Percentiles rank a stretch among this genome's conserved stretches.
These are phyloP conservation scores for Anthracocystis setariae DNA, from an alignment of 1,284 basidiomycete species.

Conservation along the genomic window DNA sequence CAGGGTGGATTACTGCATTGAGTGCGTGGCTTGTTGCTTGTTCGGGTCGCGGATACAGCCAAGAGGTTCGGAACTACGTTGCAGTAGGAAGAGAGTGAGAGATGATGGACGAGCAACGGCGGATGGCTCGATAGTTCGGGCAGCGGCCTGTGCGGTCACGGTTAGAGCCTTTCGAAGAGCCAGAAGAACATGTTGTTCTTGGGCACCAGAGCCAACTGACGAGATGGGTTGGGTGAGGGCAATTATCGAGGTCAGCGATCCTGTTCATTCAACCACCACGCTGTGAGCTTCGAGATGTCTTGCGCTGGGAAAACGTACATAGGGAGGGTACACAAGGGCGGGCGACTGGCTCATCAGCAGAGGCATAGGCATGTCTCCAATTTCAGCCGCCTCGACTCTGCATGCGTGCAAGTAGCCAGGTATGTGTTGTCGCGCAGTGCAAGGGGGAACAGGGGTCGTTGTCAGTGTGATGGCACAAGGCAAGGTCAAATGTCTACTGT, in stretches of 20 bases:
- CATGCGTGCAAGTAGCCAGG: too few relatives aligned
- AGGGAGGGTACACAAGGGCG: slow-evolving; percentile 5
- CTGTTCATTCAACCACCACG: neutral
- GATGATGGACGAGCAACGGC: too few relatives aligned
- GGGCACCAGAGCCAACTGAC: slow-evolving; percentile 8
- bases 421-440: neutral
- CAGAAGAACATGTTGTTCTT: slow-evolving; percentile 1
- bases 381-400: slow-evolving; percentile 1
- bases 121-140: too few relatives aligned
- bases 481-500: neutral
- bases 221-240: neutral
- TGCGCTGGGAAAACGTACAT: neutral
- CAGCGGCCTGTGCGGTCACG: neutral
- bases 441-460: too few relatives aligned
- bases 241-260: neutral
- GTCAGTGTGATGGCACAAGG: too few relatives aligned
- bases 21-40: too few relatives aligned
- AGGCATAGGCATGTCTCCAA: too few relatives aligned
- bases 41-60: too few relatives aligned
- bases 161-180: slow-evolving; percentile 13
- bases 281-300: neutral
- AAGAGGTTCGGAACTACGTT: too few relatives aligned
- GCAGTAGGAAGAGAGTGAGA: too few relatives aligned
- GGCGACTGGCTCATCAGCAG: slow-evolving; percentile 10
- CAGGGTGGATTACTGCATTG: too few relatives aligned